Evolutionary conservation across 139 green algal genomes (phyloP).

Genomic region (Chlorella sp.): DNA sequence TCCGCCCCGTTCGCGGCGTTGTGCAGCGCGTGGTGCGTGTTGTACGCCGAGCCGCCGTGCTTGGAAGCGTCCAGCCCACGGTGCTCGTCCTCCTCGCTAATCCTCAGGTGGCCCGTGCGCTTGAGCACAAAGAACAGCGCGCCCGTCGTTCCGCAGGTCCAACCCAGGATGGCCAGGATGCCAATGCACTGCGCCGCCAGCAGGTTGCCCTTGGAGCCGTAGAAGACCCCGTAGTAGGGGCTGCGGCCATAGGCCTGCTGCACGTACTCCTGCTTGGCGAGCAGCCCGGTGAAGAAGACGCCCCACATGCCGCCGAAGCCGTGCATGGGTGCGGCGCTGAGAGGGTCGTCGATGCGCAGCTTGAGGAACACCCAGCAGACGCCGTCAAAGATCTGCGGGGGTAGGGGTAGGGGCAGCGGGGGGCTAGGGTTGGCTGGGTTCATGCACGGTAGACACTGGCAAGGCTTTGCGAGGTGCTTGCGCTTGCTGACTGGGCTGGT

Average conservation of each 20-base stretch:
- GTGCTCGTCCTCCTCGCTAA: conserved; percentile 57
- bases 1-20: too few relatives aligned
- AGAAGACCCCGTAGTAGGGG: conserved; percentile 44
- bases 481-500: too few relatives aligned
- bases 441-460: too few relatives aligned
- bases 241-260: conserved; percentile 25
- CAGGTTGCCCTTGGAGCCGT: conserved; percentile 44
- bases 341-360: conserved; percentile 60
- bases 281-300: conserved; percentile 44
- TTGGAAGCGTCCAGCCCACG: conserved; percentile 59
- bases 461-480: too few relatives aligned
- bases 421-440: too few relatives aligned
- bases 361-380: conserved; percentile 22
- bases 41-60: conserved; percentile 51
- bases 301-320: conserved; percentile 56
- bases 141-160: conserved; percentile 32
- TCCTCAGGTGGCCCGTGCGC: conserved; percentile 41
- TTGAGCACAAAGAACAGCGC: conserved; percentile 68
- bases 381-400: conserved; percentile 5
- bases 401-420: too few relatives aligned
- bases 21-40: too few relatives aligned
- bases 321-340: conserved; percentile 70
- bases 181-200: conserved; percentile 48
- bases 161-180: conserved; percentile 51
- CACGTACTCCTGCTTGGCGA: conserved; percentile 56